Base-by-base conservation (phyloP, 306 rosid genomes). In the Rubus idaeus region DNA sequence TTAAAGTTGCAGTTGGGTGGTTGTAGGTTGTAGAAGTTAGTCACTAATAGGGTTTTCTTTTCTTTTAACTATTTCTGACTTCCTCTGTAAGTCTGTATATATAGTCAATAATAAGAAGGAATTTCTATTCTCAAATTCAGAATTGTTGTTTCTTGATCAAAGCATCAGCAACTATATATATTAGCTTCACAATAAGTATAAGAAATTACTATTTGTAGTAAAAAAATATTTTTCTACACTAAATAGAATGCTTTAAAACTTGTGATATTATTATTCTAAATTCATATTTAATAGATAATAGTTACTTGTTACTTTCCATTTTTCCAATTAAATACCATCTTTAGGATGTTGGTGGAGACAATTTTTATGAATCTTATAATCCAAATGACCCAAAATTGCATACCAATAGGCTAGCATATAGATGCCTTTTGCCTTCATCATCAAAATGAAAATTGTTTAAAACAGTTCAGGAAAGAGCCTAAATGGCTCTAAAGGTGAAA, bases 1-100 rank as follows among this genome's bases (percentile, higher is more conserved):
- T 84, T 70, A 74, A 64, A 14, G 46, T 26, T 85, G 74, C 69
- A 75, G 66, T 71, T 74, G 76, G 83, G 87, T 80, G 21, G 85
- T 78, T 82, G 55, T 68, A 73, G 79, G 68, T 71, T 63, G 51
- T 77, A 74, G 58, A 66, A 37, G 62, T 57, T 75, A 73, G 79
- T 53, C 65, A n/a, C 73, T 70, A 80, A 52, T 71, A 62, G 30
- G 56, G 37, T 51, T 50, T 73, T 68, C 58, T 51, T 50, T 73
- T 68, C 58, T 56, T 51, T 70, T 71, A 37, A 14, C 6, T 35
- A 23, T 21, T 52, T 58, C 42, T 40, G 64, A 67, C 70, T 76
- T 49, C 61, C 68, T 23, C 10, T 3, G 40, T 70, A 6, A 45
- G 55, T 46, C 40, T 63, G 52, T 64, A 41, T 61, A 62, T 35